phyloP scores from a whole-genome alignment of 257 asterid species.

The Forsythia viridissima region DNA sequence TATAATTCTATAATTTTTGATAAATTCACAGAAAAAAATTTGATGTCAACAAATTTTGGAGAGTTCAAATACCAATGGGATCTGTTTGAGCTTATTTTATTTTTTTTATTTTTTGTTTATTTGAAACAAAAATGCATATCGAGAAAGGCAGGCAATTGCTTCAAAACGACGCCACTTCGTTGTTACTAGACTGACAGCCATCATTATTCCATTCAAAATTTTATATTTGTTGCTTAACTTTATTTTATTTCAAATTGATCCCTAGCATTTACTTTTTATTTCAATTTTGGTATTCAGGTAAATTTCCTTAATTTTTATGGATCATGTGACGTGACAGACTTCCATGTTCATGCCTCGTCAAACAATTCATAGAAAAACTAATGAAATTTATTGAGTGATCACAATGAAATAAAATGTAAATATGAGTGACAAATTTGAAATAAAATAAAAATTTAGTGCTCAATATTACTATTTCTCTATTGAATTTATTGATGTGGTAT shows the following conservation, averaged over 20 bases:
- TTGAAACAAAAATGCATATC: background rate
- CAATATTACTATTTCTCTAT: no score
- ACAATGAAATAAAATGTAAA: no score
- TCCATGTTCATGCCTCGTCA: no score
- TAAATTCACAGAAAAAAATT: background rate
- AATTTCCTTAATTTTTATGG: no score
- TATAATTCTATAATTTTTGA: background rate
- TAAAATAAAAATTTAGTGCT: no score
- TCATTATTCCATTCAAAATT: background rate
- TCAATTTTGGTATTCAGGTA: no score
- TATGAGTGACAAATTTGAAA: no score
- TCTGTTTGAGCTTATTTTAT: background rate
- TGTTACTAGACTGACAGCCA: background rate
- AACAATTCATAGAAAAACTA: no score
- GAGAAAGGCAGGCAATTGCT: background rate
- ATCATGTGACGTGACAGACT: no score
- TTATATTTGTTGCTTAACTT: background rate
- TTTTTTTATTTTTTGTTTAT: background rate
- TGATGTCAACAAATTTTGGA: conserved; percentile 13
- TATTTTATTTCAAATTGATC: background rate
- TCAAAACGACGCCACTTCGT: background rate
- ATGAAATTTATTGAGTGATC: no score
- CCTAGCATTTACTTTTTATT: background rate
- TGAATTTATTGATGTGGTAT: no score
- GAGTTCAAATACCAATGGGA: background rate